phyloP scores from a whole-genome alignment of 495 filamentous ascomycete genomes.

The Sordaria brevicollis region DNA sequence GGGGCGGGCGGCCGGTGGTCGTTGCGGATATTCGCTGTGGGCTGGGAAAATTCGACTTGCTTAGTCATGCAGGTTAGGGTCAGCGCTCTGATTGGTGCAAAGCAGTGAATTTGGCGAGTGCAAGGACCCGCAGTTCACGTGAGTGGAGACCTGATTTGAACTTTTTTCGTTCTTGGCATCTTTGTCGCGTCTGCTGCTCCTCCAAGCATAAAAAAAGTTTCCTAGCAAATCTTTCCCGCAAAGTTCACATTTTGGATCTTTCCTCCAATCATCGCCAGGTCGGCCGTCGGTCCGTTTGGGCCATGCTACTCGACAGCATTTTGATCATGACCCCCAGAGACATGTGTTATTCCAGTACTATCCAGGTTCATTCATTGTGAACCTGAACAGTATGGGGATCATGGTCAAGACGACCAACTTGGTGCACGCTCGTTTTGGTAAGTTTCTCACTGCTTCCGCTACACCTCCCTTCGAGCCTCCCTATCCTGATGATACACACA shows the following conservation, averaged over 20 bases:
- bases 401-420: neutral
- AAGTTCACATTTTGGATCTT: neutral
- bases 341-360: neutral
- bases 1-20: neutral
- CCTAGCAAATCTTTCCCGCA: neutral
- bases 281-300: neutral
- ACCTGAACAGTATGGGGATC: neutral
- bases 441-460: neutral
- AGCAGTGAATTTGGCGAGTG: neutral
- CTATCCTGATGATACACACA: constrained; percentile 38
- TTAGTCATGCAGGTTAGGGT: constrained; percentile 8
- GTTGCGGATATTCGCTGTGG: constrained; percentile 10
- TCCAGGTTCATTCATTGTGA: neutral
- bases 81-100: constrained; percentile 7
- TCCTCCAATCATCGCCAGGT: neutral
- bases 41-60: constrained; percentile 8
- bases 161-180: neutral
- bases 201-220: neutral
- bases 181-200: neutral
- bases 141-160: neutral
- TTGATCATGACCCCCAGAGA: neutral
- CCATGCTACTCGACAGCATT: neutral
- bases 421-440: constrained; percentile 1
- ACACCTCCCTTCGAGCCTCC: constrained; percentile 2
- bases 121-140: neutral